Evolutionary conservation across 139 green algal species (phyloP).

Genomic region (Deuterostichococcus epilithicus): DNA sequence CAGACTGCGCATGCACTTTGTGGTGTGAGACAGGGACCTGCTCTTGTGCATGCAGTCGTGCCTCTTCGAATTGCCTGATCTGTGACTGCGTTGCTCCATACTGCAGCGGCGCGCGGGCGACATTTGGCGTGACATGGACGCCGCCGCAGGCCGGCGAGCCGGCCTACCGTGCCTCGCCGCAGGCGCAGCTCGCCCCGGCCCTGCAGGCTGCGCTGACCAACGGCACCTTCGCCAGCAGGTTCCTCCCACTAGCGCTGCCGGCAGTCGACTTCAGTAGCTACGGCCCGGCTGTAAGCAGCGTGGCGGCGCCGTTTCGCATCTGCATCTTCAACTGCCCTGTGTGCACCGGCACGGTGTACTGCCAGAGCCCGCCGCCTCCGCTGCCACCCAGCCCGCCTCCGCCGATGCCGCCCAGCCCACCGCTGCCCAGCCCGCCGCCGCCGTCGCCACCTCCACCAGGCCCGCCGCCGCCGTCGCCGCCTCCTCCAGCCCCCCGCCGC

Average conservation of each 20-base stretch:
- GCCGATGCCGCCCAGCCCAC: too few species aligned
- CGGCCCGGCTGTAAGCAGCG: not conserved
- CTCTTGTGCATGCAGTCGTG: too few species aligned
- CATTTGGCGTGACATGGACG: not conserved
- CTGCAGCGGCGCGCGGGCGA: slow-evolving; percentile 1
- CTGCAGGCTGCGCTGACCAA: not conserved
- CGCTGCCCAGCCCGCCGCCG: too few species aligned
- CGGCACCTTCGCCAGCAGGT: not conserved
- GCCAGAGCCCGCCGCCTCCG: too few species aligned
- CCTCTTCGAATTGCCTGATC: too few species aligned
- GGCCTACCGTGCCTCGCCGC: not conserved
- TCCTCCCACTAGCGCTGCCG: not conserved
- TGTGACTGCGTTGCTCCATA: not conserved
- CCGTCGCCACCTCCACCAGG: too few species aligned
- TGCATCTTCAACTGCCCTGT: not conserved
- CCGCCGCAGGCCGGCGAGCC: too few species aligned
- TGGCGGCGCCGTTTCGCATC: not conserved
- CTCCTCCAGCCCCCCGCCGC: too few species aligned
- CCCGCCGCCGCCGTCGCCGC: too few species aligned
- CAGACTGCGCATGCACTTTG: too few species aligned
- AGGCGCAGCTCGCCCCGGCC: not conserved
- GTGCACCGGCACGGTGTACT: not conserved
- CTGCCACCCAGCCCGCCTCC: not conserved
- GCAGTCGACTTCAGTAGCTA: not conserved
- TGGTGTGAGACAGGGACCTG: too few species aligned